Evolutionary conservation across 441 rosid species (phyloP), one percentile per base, ranked within the genome.

Genomic region (Adansonia madagascariensis): DNA sequence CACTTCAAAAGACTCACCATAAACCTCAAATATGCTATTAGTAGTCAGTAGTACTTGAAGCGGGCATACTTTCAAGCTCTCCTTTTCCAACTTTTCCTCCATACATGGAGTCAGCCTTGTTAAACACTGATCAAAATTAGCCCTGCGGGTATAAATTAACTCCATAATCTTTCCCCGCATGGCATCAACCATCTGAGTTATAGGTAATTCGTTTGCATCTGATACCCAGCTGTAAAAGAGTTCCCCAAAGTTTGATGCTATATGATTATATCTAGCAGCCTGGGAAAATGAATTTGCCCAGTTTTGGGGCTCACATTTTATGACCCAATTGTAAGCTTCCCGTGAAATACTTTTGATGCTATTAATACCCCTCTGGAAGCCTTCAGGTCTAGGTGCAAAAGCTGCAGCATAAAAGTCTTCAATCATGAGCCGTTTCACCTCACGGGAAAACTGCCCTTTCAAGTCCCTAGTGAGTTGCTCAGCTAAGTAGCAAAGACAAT

Each of bases 401-500:
- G 98, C 97, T 35, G 97, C 96, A 18, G 89, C 74, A 82, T 89
- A 87, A 8, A 95, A 86, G 80, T 95, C 94, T 55, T 95, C 94
- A 44, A 95, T 80, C 77, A 95, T 82, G 35, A 95, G 84, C 35
- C 92, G 87, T 84, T 91, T 95, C 77, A 93, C 92, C 82, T 93
- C 97, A 47, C 89, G 99, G 50, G 99, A 93, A 84, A 95, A 89
- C 64, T 90, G 95, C 74, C 93, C 97, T 87, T 92, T 93, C 90
- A 93, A 80, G 80, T 93, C 94, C 77, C 82, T 87, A 73, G 90
- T 79, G 78, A 95, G 97, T 77, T 92, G 91, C 18, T 95, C 98
- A 0, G 94, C 83, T 78, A 93, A 84, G 84, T 92, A 86, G 11
- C 88, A 84, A 80, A 93, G 86, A 87, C 99, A 95, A 74, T 88